Evolutionary conservation across 257 asterid genomes (phyloP), one percentile per base, ranked within the genome.

Genomic region (Solanum habrochaites): DNA sequence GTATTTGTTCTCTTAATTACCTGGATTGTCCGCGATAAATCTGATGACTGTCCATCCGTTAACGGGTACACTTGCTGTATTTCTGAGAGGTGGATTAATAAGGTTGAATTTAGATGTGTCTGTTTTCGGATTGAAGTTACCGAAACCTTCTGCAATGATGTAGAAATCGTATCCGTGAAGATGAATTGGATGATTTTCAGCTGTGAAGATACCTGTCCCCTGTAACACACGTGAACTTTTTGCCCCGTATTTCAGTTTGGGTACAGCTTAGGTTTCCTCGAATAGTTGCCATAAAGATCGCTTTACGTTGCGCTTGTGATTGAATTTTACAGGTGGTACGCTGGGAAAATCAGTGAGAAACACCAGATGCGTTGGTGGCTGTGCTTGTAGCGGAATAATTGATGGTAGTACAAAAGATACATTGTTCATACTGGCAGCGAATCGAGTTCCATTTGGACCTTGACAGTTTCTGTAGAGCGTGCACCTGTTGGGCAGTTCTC

Each of bases 1-100:
- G 74, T 67, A 11, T 42, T 20, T 27, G 4, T 88, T 75, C 5
- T 27, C 86, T 91, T 35, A 1, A 35, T 35, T 11, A 96, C 98
- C 99, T 90, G 99, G 99, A 91, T 96, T 96, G 75, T 96, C 99
- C 0, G 99, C 98, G 2, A 95, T 93, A 14, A 96, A 96, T 92
- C 99, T 89, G 89, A 96, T 95, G 47, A 94, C 98, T 3, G 98
- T 35, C 98, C 99, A 96, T 16, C 99, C 99, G 13, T 91, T 92
- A 83, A 96, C 99, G 1, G 98, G 98, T 8, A 96, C 90, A 75
- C 97, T 93, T 0, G 91, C 98, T 1, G 99, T 96, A 74, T 95
- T 96, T n/a, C 99, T 81, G 14, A 90, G 87, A 14, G 99, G 99
- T 40, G 99, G 99, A 89, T 96, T 93, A 15, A 92, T 89, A 18